Conservation (phyloP, 1,139 yeast genomes). For the Lodderomyces metapsilosis region DNA sequence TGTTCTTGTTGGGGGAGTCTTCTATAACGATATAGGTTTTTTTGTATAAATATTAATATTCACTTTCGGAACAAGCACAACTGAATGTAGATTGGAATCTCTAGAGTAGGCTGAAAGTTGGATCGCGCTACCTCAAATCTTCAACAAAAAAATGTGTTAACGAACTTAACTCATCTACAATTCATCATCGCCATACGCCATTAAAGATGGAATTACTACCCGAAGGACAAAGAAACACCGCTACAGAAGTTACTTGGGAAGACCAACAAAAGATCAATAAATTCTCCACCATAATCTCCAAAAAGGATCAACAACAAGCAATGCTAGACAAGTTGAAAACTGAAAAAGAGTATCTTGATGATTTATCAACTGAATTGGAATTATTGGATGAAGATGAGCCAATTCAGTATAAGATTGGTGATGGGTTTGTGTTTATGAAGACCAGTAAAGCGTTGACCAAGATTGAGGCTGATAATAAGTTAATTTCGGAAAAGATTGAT, state of each 20-base stretch:
- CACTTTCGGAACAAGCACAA: slow-evolving; percentile 3
- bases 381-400: slow-evolving; percentile 76
- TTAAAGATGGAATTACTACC: slow-evolving; percentile 56
- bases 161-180: not conserved
- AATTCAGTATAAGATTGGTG: slow-evolving; percentile 72
- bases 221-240: slow-evolving; percentile 64
- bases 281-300: slow-evolving; percentile 77
- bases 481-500: slow-evolving; percentile 49
- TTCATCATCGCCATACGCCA: not conserved
- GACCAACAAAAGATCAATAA: slow-evolving; percentile 89
- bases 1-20: slow-evolving; percentile 1
- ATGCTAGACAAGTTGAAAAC: slow-evolving; percentile 50
- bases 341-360: slow-evolving; percentile 88
- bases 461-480: slow-evolving; percentile 60
- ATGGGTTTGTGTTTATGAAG: slow-evolving; percentile 65
- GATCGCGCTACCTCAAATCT: not conserved
- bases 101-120: not conserved
- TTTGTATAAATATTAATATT: slow-evolving; percentile 8
- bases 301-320: slow-evolving; percentile 58
- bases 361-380: slow-evolving; percentile 81
- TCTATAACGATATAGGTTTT: slow-evolving; percentile 4
- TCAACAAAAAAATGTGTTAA: not conserved
- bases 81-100: not conserved
- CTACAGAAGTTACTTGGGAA: slow-evolving; percentile 75
- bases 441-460: slow-evolving; percentile 64